Percentiles rank a stretch among this genome's conserved stretches.
These are phyloP conservation scores for Canna indica DNA, from an alignment of 176 grass and related monocot genomes.

Conservation along the genomic window DNA sequence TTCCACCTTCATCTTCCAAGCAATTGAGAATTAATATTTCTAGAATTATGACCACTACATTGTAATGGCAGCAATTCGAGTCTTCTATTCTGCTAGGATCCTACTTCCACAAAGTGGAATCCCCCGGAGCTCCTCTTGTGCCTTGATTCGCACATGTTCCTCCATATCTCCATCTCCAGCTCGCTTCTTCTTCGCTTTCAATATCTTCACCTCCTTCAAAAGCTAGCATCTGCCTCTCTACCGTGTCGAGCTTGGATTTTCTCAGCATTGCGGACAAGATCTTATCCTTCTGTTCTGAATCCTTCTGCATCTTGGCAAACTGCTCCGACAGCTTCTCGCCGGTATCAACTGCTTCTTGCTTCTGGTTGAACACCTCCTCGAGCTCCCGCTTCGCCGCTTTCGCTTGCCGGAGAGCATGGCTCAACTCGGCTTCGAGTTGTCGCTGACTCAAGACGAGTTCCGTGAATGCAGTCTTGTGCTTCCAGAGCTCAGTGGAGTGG, in stretches of 20 bases:
- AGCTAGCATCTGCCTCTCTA: constrained; percentile 62
- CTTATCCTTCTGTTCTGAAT: constrained; percentile 77
- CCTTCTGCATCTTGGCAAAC: constrained; percentile 34
- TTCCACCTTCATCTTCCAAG: constrained; percentile 39
- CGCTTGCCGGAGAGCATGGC: constrained; percentile 36
- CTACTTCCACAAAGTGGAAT: constrained; percentile 14
- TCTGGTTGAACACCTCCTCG: constrained; percentile 16
- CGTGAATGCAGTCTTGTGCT: constrained; percentile 55
- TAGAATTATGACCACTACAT: constrained; percentile 17
- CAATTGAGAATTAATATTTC: constrained; percentile 53
- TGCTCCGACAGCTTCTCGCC: constrained; percentile 41
- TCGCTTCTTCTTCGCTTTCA: constrained; percentile 70
- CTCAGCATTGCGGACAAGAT: constrained; percentile 75
- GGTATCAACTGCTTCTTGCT: constrained; percentile 27
- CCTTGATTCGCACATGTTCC: constrained; percentile 50
- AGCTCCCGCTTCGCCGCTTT: constrained; percentile 38
- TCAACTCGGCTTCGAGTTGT: constrained; percentile 55
- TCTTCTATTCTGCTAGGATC: constrained; percentile 24
- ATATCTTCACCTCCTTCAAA: constrained; percentile 60
- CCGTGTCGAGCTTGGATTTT: constrained; percentile 73
- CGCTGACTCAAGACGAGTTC: constrained; percentile 59
- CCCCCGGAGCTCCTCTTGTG: constrained; percentile 41
- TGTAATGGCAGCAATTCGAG: constrained; percentile 4
- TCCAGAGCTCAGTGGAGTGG: constrained; percentile 45
- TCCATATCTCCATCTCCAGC: constrained; percentile 58